These are phyloP conservation scores for Xylaria sp. DNA, from an alignment of 2,329 filamentous ascomycete species.

Conservation along the genomic window DNA sequence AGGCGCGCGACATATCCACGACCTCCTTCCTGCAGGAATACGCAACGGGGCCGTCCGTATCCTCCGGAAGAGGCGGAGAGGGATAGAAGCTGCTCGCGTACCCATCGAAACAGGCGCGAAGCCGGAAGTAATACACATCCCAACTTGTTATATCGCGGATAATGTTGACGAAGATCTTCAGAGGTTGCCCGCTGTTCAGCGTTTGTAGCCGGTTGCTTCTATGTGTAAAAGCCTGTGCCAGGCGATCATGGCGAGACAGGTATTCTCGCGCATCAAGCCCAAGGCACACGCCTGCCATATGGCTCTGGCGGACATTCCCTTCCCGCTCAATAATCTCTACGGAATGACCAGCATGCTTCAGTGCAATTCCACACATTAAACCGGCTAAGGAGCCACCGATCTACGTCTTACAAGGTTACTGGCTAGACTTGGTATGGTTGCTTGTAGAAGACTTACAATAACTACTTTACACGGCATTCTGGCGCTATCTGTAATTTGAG, in stretches of 20 bases:
- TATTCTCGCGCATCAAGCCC: conserved; percentile 13
- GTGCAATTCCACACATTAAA: conserved; percentile 37
- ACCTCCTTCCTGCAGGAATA: conserved; percentile 11
- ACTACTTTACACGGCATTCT: not conserved
- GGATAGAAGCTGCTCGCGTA: conserved; percentile 30
- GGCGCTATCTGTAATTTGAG: too few species aligned
- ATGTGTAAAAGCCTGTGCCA: conserved; percentile 10
- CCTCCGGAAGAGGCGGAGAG: not conserved
- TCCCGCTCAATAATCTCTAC: conserved; percentile 30
- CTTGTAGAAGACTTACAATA: not conserved
- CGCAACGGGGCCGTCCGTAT: conserved; percentile 5
- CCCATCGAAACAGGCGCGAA: conserved; percentile 34
- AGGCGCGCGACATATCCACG: not conserved
- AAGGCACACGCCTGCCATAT: conserved; percentile 33
- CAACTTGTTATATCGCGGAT: conserved; percentile 32
- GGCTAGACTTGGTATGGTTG: not conserved
- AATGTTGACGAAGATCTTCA: conserved; percentile 5
- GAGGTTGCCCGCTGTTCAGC: not conserved
- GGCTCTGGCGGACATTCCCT: conserved; percentile 32
- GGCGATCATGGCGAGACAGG: conserved; percentile 22
- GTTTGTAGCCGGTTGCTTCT: conserved; percentile 9
- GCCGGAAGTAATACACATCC: conserved; percentile 34
- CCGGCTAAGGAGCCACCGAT: conserved; percentile 35
- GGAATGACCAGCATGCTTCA: conserved; percentile 30
- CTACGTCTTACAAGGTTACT: conserved; percentile 11